Base-by-base conservation (phyloP, 2,329 filamentous ascomycete genomes). In the Trichoderma sp. region DNA sequence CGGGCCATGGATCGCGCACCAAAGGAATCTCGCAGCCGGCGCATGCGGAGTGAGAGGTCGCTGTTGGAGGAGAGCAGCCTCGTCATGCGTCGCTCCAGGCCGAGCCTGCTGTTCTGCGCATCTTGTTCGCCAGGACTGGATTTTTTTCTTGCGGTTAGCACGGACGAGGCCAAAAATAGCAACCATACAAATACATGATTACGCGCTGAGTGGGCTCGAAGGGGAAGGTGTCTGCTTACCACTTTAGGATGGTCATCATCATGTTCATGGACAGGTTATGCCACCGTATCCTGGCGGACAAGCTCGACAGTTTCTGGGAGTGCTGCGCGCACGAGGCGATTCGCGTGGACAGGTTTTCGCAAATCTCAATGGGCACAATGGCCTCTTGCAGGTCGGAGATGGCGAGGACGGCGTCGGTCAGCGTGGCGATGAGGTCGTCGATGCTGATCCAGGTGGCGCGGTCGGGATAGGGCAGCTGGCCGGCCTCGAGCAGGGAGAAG, bases 201-300 rank as follows among this genome's bases (percentile, higher is more conserved):
- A 57, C 29, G 31, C n/a, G 57, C 35, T 53, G 40, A 35, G 43
- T 1, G 27, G 11, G 11, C n/a, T n/a, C 11, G 47, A 33, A 53
- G 66, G 27, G 35, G 37, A 40, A 40, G 19, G 40, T n/a, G 40
- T 19, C 21, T 37, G 72, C 76, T 73, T 73, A 80, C 79, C 79
- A 81, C 72, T 81, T 80, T 24, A 81, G 72, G 53, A 81, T 78
- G 5, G 79, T 81, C 74, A 78, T 79, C 75, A 81, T 79, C 75
- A 80, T 78, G 19, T 77, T 78, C 72, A 80, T 79, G n/a, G 79
- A 80, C 24, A 81, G 72, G 58, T 78, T 79, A 72, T 80, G 79
- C 77, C 78, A 81, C 35, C 77, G 75, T 10, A 81, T 75, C 6
- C 79, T 74, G 2, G 77, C 75, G 58, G 76, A 79, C 5, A 81